phyloP scores from a whole-genome alignment of 768 basidiomycete genomes.

The Tricholoma saponaceum region DNA sequence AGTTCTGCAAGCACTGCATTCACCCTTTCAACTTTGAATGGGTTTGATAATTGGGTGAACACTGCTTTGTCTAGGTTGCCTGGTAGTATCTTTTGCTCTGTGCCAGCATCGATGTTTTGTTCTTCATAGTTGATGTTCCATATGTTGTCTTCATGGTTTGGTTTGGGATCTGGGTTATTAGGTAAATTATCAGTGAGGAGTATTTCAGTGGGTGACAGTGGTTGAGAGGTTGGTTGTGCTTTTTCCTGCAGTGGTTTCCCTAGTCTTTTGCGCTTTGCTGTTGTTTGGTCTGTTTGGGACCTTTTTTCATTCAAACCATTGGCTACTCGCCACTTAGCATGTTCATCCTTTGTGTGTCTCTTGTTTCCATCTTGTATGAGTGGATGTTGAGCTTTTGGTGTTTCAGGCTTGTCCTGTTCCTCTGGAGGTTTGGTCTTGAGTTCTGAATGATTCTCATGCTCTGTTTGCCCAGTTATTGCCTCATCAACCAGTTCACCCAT shows the following conservation, averaged over 20 bases:
- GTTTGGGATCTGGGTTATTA: not conserved
- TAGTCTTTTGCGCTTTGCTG: not conserved
- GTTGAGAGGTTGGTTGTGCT: not conserved
- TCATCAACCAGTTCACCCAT: no score
- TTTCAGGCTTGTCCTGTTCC: no score
- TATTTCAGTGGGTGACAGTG: no score
- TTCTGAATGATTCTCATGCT: no score
- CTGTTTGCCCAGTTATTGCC: not conserved
- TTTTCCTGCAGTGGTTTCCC: not conserved
- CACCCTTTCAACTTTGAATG: not conserved
- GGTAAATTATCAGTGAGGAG: no score
- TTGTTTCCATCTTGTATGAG: no score
- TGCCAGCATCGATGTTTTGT: not conserved
- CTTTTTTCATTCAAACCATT: not conserved
- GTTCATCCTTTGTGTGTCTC: not conserved
- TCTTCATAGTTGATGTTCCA: not conserved
- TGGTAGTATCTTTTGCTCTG: no score
- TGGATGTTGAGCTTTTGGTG: not conserved
- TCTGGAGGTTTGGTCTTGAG: no score
- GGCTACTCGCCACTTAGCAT: not conserved
- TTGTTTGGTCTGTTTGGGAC: not conserved
- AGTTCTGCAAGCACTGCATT: no score
- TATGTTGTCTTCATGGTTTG: no score
- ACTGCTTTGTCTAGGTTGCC: not conserved
- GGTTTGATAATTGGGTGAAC: not conserved